phyloP scores from a whole-genome alignment of 345 rosid genomes.

The Eucalyptus regnans region DNA sequence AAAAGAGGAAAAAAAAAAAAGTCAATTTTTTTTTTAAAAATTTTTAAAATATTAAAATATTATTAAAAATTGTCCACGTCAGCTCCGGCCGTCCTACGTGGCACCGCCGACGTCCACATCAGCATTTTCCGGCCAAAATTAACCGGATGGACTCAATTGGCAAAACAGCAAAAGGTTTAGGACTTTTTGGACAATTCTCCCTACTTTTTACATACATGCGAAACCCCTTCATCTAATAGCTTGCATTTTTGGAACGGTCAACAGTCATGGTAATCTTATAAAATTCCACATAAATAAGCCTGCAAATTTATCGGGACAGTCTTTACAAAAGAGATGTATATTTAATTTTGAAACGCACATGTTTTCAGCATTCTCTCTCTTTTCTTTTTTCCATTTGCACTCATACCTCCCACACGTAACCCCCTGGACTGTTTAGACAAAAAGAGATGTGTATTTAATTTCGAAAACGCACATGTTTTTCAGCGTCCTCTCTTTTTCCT shows the following conservation, averaged over 20 bases:
- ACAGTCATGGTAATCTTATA: no score
- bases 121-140: no score
- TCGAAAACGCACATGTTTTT: neutral
- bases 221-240: neutral
- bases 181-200: no score
- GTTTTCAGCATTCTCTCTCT: neutral
- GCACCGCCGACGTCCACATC: no score
- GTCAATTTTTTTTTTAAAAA: no score
- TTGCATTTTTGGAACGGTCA: rapidly evolving
- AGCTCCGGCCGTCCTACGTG: no score
- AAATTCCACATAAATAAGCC: neutral
- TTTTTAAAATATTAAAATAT: no score
- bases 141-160: no score
- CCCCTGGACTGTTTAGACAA: neutral
- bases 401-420: neutral
- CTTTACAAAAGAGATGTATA: neutral
- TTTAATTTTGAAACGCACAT: neutral
- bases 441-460: neutral
- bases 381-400: neutral
- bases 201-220: rapidly evolving
- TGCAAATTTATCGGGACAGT: neutral
- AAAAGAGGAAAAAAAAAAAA: no score
- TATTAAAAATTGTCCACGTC: no score
- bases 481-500: neutral
- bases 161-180: no score